Evolutionary conservation across 306 rosid genomes (phyloP).

Genomic region (Boehmeria nivea): DNA sequence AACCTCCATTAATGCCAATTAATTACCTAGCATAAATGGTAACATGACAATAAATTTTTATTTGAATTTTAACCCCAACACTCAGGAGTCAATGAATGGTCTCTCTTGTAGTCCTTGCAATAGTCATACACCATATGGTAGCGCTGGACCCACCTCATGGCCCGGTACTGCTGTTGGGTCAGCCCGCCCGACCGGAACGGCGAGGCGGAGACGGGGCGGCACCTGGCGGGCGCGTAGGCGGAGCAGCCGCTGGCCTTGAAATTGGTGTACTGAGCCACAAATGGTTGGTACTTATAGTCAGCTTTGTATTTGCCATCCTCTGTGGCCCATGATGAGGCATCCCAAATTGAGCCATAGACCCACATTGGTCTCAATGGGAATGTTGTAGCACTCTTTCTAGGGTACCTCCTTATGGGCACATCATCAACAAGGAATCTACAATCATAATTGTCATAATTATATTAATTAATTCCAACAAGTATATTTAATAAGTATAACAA

Average conservation of each 20-base stretch:
- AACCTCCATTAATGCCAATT: neutral
- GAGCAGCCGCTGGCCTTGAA: constrained; percentile 86
- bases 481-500: no score
- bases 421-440: constrained; percentile 92
- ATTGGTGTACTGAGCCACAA: constrained; percentile 65
- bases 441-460: no score
- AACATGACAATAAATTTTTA: neutral
- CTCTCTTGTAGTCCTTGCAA: constrained; percentile 71
- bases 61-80: constrained; percentile 40
- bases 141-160: constrained; percentile 84
- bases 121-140: constrained; percentile 76
- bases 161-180: constrained; percentile 43
- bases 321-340: constrained; percentile 98
- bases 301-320: constrained; percentile 97
- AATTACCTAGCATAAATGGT: neutral
- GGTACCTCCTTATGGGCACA: constrained; percentile 90
- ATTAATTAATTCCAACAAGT: neutral
- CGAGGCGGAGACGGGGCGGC: constrained; percentile 66
- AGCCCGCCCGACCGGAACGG: constrained; percentile 80
- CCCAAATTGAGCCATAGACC: constrained; percentile 97
- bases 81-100: constrained; percentile 81
- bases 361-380: constrained; percentile 96
- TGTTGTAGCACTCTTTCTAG: constrained; percentile 55
- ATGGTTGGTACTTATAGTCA: constrained; percentile 85
- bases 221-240: constrained; percentile 60